A percentile compares a stretch with the other conserved stretches of the same genome.
phyloP scores from a whole-genome alignment of 495 filamentous ascomycete genomes.

The Penicillium ochrochloron region DNA sequence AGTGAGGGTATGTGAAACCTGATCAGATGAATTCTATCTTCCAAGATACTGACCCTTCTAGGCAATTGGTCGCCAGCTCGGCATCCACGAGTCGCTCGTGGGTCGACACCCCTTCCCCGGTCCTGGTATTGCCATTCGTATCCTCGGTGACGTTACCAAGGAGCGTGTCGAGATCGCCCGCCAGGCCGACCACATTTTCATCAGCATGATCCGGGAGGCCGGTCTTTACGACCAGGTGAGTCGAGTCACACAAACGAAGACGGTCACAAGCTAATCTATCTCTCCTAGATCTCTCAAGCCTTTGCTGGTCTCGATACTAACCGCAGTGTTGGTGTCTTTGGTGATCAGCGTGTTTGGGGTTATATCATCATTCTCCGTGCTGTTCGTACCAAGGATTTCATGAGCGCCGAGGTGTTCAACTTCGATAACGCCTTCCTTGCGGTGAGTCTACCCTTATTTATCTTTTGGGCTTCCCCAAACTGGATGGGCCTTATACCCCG shows the following conservation, averaged over 20 bases:
- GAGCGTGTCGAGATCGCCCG: conserved; percentile 81
- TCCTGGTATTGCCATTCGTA: conserved; percentile 87
- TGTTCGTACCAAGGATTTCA: conserved; percentile 30
- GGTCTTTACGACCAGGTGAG: conserved; percentile 73
- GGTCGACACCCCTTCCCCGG: conserved; percentile 82
- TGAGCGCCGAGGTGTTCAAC: conserved; percentile 25
- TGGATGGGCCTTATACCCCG: neutral
- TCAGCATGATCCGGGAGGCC: conserved; percentile 79
- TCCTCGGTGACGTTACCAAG: conserved; percentile 84
- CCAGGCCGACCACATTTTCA: conserved; percentile 83
- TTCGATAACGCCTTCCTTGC: conserved; percentile 22
- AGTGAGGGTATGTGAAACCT: conserved; percentile 45
- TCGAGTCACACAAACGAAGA: neutral
- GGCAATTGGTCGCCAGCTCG: conserved; percentile 74
- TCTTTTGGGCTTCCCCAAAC: neutral
- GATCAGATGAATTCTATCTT: neutral
- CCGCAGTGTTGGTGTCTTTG: conserved; percentile 30
- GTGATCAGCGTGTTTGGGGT: conserved; percentile 31
- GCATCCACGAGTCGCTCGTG: conserved; percentile 76
- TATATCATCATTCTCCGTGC: conserved; percentile 35
- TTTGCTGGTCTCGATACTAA: conserved; percentile 71
- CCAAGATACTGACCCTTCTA: conserved; percentile 10
- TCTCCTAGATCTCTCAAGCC: conserved; percentile 68
- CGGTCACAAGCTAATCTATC: conserved; percentile 9
- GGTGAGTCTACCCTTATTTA: conserved; percentile 9